Conservation (phyloP, 176 grass and related monocot species). For the Urochloa ruziziensis region DNA sequence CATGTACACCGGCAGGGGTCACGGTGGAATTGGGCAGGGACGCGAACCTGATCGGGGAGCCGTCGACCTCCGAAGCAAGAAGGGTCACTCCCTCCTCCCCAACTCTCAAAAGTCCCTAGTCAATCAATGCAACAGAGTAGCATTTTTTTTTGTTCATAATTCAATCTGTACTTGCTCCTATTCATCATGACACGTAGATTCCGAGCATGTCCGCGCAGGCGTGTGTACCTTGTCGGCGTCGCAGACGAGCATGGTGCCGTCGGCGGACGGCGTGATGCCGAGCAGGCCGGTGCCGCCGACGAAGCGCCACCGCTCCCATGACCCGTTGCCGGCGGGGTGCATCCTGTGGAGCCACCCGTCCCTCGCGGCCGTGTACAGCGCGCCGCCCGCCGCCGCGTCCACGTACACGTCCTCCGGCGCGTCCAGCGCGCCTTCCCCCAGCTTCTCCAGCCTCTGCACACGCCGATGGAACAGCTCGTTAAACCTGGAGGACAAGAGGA, state of each 20-base stretch:
- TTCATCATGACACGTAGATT: neutral
- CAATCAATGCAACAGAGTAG: neutral
- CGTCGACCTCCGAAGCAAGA: constrained; percentile 55
- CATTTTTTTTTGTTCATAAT: neutral
- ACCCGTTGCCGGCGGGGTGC: constrained; percentile 46
- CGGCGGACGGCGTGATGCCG: constrained; percentile 47
- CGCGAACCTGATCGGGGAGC: constrained; percentile 53
- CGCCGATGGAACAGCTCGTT: neutral
- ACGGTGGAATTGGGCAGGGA: neutral
- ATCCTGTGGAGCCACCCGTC: constrained; percentile 81
- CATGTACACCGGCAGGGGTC: no score
- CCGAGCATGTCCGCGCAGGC: neutral
- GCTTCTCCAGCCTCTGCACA: constrained; percentile 58
- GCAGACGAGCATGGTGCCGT: constrained; percentile 61
- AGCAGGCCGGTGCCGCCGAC: constrained; percentile 52
- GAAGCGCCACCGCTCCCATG: constrained; percentile 68
- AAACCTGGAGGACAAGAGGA: constrained; percentile 42
- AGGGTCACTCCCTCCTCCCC: constrained; percentile 52
- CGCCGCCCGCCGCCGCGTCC: constrained; percentile 53
- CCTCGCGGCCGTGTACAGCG: constrained; percentile 60
- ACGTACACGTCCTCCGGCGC: constrained; percentile 70
- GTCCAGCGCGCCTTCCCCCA: constrained; percentile 52
- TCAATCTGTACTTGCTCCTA: no score
- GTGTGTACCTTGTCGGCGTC: constrained; percentile 56
- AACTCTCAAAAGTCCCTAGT: constrained; percentile 60